Evolutionary conservation across 1,139 yeast genomes (phyloP), one percentile per base, ranked within the genome.

Genomic region (Geotrichum bryndzae): DNA sequence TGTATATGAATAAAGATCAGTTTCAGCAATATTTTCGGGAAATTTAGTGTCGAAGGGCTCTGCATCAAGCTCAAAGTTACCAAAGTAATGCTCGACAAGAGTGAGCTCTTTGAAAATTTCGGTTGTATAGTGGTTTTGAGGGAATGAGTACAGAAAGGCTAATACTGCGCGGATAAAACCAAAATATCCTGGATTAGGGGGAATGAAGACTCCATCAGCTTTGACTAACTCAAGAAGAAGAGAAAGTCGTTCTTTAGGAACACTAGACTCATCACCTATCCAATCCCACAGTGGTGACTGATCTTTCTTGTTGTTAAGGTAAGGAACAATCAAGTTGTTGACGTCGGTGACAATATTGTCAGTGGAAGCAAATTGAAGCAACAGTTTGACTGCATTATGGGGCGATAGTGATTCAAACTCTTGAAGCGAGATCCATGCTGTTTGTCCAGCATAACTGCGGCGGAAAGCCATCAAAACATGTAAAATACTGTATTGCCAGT

Each of bases 401-500:
- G 63, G 61, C 6, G 56, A 35, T 18, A 58, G 45, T 2, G 57
- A 23, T 54, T 69, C 72, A 35, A 69, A 63, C 35, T 63, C 65
- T 18, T 58, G 53, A 8, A 69, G 59, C 7, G 67, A 54, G n/a
- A 66, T 35, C 64, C 60, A 54, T 13, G 45, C 54, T n/a, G 58
- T 15, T 48, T 58, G 46, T 15, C 51, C 57, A 23, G 56, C 31
- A 53, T 61, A 62, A 35, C 56, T 55, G 27, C 46, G 41, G 6
- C 72, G 64, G 54, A 56, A 69, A 27, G 62, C 59, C 29, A 62
- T 45, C 2, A 69, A 62, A 11, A 69, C 72, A 41, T 66, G 63
- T 11, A 64, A 68, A 13, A 65, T 61, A 1, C 72, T 72, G 22
- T 61, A 59, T 45, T 63, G 68, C 70, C 72, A 70, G 11, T 62